Evolutionary conservation across 495 filamentous ascomycete species (phyloP), one percentile per base, ranked within the genome.

Genomic region (Cladorrhinum samala): DNA sequence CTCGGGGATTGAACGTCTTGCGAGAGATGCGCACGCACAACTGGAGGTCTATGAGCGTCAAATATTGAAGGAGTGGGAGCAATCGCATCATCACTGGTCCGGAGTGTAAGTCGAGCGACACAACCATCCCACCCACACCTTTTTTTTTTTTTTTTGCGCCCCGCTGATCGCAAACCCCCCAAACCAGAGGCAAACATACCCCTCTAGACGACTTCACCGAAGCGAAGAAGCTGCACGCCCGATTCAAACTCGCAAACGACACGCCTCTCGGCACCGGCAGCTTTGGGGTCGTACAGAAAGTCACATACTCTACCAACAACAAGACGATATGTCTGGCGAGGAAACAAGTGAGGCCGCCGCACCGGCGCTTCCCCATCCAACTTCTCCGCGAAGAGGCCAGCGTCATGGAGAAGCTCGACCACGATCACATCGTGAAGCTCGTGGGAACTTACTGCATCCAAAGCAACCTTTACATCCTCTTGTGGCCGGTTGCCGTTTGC

Each of bases 401-500:
- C 49, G 66, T 70, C 5, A 75, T 75, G 72, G 69, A 73, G 47
- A 66, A 63, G 46, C 57, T 75, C 13, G 63, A 61, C 14, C 72
- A 75, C 51, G 64, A 70, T 23, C 69, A 70, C 47, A 72, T 75
- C 37, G 58, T 74, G 46, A 72, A 63, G 52, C 60, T 75, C 1
- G 65, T 75, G 14, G 72, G 71, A 1, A 69, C 72, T 13, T 75
- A 74, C 56, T 68, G 60, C 49, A 50, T 64, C 20, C 60, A 53
- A 6, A 53, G 62, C 20, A 57, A 61, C 13, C 59, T 75, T 11
- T 72, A 62, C 53, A 39, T 75, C 23, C 63, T 75, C n/a, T 48
- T 71, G 2, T 74, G 69, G 64, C 72, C 72, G 13, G 71, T 66
- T 13, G 71, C 71, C 39, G 63, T 66, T 17, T 75, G 72, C 58